Percentiles rank a stretch among this genome's conserved stretches.
Conservation (phyloP, 108 stramenopile genomes). For the Licmophora abbreviata region DNA sequence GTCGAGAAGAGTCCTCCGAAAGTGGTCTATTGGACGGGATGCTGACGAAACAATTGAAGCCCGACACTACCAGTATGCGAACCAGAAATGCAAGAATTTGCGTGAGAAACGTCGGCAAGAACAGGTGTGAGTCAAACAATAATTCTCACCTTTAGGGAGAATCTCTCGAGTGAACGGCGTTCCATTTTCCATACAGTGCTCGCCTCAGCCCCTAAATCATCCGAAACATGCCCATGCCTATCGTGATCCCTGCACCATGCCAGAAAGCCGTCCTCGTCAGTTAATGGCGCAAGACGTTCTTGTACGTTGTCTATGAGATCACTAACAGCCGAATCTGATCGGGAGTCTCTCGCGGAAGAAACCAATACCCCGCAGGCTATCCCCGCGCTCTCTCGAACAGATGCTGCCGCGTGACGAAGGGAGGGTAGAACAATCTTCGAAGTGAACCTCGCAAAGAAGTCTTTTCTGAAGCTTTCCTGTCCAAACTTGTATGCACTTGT, state of each 20-base stretch:
- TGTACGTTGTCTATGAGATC: background rate
- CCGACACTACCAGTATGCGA: no score
- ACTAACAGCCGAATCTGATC: no score
- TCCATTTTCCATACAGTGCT: slow-evolving; percentile 7
- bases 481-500: slow-evolving; percentile 27
- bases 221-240: background rate
- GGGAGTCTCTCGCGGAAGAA: no score
- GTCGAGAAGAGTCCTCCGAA: slow-evolving; percentile 38
- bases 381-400: background rate
- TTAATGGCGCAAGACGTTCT: background rate
- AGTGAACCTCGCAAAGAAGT: slow-evolving; percentile 15
- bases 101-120: no score
- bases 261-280: background rate
- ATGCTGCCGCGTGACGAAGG: slow-evolving; percentile 7
- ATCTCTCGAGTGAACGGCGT: slow-evolving; percentile 38
- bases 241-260: background rate
- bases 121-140: no score
- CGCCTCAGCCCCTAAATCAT: background rate
- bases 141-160: no score
- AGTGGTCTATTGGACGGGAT: slow-evolving; percentile 20
- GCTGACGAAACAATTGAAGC: no score
- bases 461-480: slow-evolving; percentile 20
- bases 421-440: slow-evolving; percentile 15
- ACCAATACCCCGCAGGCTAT: no score
- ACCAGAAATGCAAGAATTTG: no score